Conservation (phyloP, 805 yeast species). For the Saccharomycopsis sp. region DNA sequence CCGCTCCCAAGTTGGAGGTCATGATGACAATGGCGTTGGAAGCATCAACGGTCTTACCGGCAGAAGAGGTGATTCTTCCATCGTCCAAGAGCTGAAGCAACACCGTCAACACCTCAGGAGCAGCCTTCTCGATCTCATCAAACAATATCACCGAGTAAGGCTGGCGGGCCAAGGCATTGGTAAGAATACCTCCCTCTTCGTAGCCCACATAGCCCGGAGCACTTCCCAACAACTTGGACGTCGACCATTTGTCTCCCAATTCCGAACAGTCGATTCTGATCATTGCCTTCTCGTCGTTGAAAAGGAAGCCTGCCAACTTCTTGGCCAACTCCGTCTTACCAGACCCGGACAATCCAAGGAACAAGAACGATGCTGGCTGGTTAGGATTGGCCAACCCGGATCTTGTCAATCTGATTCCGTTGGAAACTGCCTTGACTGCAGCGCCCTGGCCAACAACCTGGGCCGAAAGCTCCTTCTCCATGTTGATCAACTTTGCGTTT, state of each 20-base stretch:
- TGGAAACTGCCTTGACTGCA: slow-evolving; percentile 93
- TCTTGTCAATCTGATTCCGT: slow-evolving; percentile 86
- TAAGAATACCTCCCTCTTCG: slow-evolving; percentile 95
- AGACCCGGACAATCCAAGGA: slow-evolving; percentile 92
- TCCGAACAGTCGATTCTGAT: slow-evolving; percentile 97
- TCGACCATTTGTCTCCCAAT: slow-evolving; percentile 90
- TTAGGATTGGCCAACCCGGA: slow-evolving; percentile 95
- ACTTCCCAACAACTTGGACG: slow-evolving; percentile 91
- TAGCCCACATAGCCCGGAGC: slow-evolving; percentile 97
- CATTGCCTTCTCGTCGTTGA: slow-evolving; percentile 95
- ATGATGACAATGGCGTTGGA: slow-evolving; percentile 87
- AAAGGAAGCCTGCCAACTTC: slow-evolving; percentile 91
- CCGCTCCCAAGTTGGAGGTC: slow-evolving; percentile 98
- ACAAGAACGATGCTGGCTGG: slow-evolving; percentile 93
- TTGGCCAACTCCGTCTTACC: slow-evolving; percentile 98
- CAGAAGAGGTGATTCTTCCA: slow-evolving; percentile 91
- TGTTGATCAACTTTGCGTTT: slow-evolving; percentile 84
- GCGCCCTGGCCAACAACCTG: slow-evolving; percentile 93
- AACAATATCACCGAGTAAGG: slow-evolving; percentile 96
- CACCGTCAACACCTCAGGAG: slow-evolving; percentile 93
- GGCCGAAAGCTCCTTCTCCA: slow-evolving; percentile 80
- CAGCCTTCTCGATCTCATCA: slow-evolving; percentile 98
- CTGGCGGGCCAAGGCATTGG: slow-evolving; percentile 82
- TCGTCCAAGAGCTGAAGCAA: slow-evolving; percentile 90
- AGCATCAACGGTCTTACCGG: slow-evolving; percentile 89